Evolutionary conservation across 2,329 filamentous ascomycete species (phyloP), one percentile per base, ranked within the genome.

Genomic region (Calonectria crousiana): DNA sequence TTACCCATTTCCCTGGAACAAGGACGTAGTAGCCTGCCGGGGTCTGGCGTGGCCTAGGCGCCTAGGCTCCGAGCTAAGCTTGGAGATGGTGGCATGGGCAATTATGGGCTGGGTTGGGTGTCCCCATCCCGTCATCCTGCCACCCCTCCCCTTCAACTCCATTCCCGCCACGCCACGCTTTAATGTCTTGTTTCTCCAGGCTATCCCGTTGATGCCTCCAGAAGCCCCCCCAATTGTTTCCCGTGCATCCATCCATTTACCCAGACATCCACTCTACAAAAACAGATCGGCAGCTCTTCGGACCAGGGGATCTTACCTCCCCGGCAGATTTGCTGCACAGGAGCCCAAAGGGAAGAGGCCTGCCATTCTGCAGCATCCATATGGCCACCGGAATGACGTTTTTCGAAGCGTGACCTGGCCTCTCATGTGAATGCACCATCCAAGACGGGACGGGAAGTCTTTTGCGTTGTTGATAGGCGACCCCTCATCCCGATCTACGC

Each of bases 401-500:
- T 70, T 32, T 53, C 69, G 60, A 32, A 44, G 58, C 68, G 14
- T 26, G 51, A 34, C 56, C 60, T 71, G 60, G 47, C 36, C 47
- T 44, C 69, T 62, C 51, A 28, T 71, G 51, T 52, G 69, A 69
- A 72, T 67, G 65, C 65, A 67, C 51, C 64, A 73, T 41, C 49
- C 52, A 30, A 52, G 65, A 67, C 47, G 67, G 53, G 68, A 68
- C 44, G 41, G 71, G 36, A 69, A 62, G 56, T 38, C 26, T 28
- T 64, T 62, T 64, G 47, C 67, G 32, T 52, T 11, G 38, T 60
- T 65, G 58, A 69, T 69, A 41, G 70, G 28, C 62, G 62, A 68
- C 76, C 72, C 70, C 74, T 72, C 71, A 36, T 76, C 60, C 65
- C 72, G 77, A 80, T 80, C 78, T 78, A 67, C 77, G 44, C 44